These are phyloP conservation scores for Phytopythium aichiense DNA, from an alignment of 352 stramenopile genomes.

Conservation along the genomic window DNA sequence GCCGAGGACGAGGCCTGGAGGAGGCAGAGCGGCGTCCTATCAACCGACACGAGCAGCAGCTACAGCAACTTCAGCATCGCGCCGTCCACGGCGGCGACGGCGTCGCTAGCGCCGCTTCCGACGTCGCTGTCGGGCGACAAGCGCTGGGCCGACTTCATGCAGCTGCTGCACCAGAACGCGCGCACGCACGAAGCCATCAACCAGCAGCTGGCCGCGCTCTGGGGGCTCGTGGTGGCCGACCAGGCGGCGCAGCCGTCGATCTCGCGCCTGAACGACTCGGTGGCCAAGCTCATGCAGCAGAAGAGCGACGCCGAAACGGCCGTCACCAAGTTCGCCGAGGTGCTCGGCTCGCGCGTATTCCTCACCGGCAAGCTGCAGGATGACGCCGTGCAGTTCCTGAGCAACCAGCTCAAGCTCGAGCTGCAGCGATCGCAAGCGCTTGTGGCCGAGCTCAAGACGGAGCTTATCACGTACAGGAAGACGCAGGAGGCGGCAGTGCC, in stretches of 20 bases:
- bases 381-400: conserved; percentile 30
- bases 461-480: conserved; percentile 12
- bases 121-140: conserved; percentile 18
- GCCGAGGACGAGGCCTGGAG: background rate
- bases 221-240: conserved; percentile 15
- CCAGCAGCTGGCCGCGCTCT: conserved; percentile 21
- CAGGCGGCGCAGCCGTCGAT: conserved; percentile 16
- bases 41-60: conserved; percentile 10
- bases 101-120: conserved; percentile 13
- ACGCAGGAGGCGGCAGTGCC: background rate
- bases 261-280: conserved; percentile 20
- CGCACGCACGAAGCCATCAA: conserved; percentile 23
- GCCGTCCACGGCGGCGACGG: conserved; percentile 7
- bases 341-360: conserved; percentile 26
- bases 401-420: conserved; percentile 24
- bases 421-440: conserved; percentile 19
- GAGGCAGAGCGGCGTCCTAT: background rate
- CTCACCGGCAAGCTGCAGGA: conserved; percentile 24
- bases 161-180: conserved; percentile 26
- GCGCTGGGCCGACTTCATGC: conserved; percentile 30
- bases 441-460: conserved; percentile 17
- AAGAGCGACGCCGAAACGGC: conserved; percentile 36
- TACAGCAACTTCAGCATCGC: conserved; percentile 23
- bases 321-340: conserved; percentile 28
- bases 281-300: conserved; percentile 35